These are phyloP conservation scores for Globisporangium perplexum DNA, from an alignment of 352 stramenopile genomes.

Conservation along the genomic window DNA sequence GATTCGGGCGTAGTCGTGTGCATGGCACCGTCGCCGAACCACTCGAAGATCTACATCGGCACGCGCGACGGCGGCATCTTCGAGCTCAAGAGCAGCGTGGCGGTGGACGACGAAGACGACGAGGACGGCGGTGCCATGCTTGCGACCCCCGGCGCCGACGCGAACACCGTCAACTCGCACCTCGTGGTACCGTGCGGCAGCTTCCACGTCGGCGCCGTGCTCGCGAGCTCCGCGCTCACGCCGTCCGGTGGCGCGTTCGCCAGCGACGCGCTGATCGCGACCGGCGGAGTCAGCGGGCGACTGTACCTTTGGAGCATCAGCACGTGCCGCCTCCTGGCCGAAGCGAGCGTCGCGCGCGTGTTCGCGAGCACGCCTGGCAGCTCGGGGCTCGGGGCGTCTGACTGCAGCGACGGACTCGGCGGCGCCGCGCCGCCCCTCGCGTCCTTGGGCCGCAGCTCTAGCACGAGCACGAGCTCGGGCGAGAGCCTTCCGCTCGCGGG, in stretches of 20 bases:
- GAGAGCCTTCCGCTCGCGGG: neutral
- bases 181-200: conserved; percentile 39
- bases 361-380: conserved; percentile 21
- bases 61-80: conserved; percentile 52
- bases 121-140: conserved; percentile 21
- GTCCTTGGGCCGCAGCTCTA: conserved; percentile 2
- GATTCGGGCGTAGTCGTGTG: conserved; percentile 19
- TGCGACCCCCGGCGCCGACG: neutral
- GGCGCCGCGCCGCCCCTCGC: neutral
- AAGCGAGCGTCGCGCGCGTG: conserved; percentile 30
- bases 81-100: conserved; percentile 49
- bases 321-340: conserved; percentile 33
- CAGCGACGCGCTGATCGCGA: conserved; percentile 42
- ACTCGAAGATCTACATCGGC: conserved; percentile 53
- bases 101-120: conserved; percentile 55
- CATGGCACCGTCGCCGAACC: conserved; percentile 43
- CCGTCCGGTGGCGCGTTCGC: conserved; percentile 42
- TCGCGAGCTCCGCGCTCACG: conserved; percentile 43
- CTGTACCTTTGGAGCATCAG: conserved; percentile 50
- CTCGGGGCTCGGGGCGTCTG: neutral
- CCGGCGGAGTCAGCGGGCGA: conserved; percentile 35
- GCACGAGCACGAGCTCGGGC: neutral
- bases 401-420: neutral
- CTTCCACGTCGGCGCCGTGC: conserved; percentile 43
- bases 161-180: conserved; percentile 9